Conservation (phyloP, 768 basidiomycete genomes). For the Mycena sanguinolenta region DNA sequence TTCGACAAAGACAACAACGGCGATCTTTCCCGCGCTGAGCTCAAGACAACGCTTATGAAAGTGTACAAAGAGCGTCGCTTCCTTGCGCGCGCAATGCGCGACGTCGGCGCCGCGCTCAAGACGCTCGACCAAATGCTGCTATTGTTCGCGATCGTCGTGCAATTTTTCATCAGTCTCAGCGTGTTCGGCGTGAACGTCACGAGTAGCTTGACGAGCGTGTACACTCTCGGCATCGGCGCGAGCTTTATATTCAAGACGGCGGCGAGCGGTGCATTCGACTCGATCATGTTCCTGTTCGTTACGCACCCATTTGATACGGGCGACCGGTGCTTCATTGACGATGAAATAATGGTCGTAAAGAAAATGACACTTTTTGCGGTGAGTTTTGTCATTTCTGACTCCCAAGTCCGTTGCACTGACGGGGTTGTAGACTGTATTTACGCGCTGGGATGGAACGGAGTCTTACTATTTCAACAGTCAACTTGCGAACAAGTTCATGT, state of each 20-base stretch:
- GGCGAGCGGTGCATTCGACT: slow-evolving; percentile 80
- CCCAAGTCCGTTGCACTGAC: background rate
- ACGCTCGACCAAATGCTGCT: slow-evolving; percentile 76
- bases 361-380: slow-evolving; percentile 86
- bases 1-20: slow-evolving; percentile 85
- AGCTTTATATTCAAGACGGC: slow-evolving; percentile 87
- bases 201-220: slow-evolving; percentile 78
- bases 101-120: slow-evolving; percentile 75
- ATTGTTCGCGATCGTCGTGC: slow-evolving; percentile 70
- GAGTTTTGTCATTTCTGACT: slow-evolving; percentile 37
- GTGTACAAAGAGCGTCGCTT: slow-evolving; percentile 86
- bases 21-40: slow-evolving; percentile 81
- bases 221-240: slow-evolving; percentile 77
- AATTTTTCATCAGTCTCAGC: slow-evolving; percentile 82
- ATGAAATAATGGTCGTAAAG: slow-evolving; percentile 81
- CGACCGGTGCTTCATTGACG: slow-evolving; percentile 84
- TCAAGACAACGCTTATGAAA: slow-evolving; percentile 76
- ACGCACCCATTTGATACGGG: slow-evolving; percentile 77
- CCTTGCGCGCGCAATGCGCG: slow-evolving; percentile 82
- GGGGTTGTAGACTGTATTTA: slow-evolving; percentile 69
- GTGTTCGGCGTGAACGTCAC: slow-evolving; percentile 78
- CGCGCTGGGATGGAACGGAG: slow-evolving; percentile 80
- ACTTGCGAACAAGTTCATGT: slow-evolving; percentile 83
- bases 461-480: slow-evolving; percentile 88
- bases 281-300: slow-evolving; percentile 87